Base-by-base conservation (phyloP, 371 early-diverging fungal genomes). In the Mortierella sp. region DNA sequence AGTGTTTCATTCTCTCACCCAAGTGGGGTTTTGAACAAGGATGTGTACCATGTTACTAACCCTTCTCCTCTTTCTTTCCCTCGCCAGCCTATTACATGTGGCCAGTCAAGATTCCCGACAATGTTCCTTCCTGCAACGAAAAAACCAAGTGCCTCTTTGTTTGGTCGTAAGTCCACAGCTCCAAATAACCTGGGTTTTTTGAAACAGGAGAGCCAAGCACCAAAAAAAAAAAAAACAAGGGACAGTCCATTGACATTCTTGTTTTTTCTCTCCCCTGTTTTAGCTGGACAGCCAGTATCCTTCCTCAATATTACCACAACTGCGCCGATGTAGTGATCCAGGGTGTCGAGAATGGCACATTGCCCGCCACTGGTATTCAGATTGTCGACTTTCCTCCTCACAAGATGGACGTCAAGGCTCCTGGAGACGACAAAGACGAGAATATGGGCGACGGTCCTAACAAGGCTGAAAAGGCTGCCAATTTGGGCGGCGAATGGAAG, bases 271-370 rank as follows among this genome's bases (percentile, higher is more conserved):
- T 40, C 45, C 19, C 28, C 22, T 48, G 19, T 34, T 39, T 5
- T 37, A 67, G 85, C 5, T 92, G 89, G 89, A 81, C 84, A n/a
- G 85, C 87, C 9, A 65, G 61, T 5, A 89, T 85, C 17, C 81
- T 86, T 57, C 85, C 87, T 50, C 91, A 90, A 69, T 91, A 82
- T 54, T 92, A 92, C 80, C 83, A 83, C 78, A 88, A 87, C 79
- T 91, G 92, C 60, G 86, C 86, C 19, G 90, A 92, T 55, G 78
- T 90, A 13, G 61, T 51, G 13, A 82, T 92, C 44, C 31, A 67
- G 7, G 85, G 86, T 4, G 47, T 39, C 8, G 51, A 39, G 3
- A 21, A 31, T 12, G 67, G 63, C 13, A 16, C 21, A 24, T 39
- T 55, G 7, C 49, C 57, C 7, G 34, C 51, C 10, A 53, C 49